Evolutionary conservation across 202 grass and related monocot genomes (phyloP).

Genomic region (Zoysia matrella): DNA sequence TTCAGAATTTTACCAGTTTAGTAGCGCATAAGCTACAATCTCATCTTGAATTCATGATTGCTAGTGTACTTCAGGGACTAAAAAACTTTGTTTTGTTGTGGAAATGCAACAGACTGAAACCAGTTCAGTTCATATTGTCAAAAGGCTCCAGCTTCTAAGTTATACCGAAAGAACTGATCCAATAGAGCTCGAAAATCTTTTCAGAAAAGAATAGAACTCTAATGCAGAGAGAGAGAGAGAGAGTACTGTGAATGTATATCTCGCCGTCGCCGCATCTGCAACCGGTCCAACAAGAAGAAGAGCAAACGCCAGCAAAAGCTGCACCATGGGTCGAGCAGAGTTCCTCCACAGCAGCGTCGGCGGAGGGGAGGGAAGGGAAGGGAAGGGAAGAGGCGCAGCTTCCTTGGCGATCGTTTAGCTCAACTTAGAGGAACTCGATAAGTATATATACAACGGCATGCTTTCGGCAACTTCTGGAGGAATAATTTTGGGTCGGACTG

Average conservation of each 20-base stretch:
- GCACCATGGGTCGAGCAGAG: conserved; percentile 50
- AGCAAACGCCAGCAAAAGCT: conserved; percentile 45
- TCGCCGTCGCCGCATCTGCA: conserved; percentile 55
- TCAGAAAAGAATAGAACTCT: neutral
- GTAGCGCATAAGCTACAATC: neutral
- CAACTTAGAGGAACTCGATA: conserved; percentile 37
- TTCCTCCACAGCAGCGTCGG: neutral
- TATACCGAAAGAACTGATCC: conserved; percentile 1
- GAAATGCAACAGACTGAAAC: neutral
- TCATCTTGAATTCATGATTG: conserved; percentile 16
- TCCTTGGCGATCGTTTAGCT: conserved; percentile 33
- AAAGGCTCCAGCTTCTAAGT: conserved; percentile 22
- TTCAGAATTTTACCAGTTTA: neutral
- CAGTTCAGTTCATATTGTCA: neutral
- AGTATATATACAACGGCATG: conserved; percentile 51
- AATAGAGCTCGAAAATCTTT: too few relatives aligned
- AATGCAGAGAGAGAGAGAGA: conserved; percentile 14
- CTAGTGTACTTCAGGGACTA: neutral
- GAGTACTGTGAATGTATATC: conserved; percentile 70
- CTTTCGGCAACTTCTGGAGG: conserved; percentile 42
- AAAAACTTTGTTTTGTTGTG: neutral
- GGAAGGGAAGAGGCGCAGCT: conserved; percentile 25
- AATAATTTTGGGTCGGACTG: too few relatives aligned
- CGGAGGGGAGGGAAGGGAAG: conserved; percentile 10
- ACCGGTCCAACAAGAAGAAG: conserved; percentile 42